phyloP scores from a whole-genome alignment of 129 eudicot genomes.

The Tagetes erecta region DNA sequence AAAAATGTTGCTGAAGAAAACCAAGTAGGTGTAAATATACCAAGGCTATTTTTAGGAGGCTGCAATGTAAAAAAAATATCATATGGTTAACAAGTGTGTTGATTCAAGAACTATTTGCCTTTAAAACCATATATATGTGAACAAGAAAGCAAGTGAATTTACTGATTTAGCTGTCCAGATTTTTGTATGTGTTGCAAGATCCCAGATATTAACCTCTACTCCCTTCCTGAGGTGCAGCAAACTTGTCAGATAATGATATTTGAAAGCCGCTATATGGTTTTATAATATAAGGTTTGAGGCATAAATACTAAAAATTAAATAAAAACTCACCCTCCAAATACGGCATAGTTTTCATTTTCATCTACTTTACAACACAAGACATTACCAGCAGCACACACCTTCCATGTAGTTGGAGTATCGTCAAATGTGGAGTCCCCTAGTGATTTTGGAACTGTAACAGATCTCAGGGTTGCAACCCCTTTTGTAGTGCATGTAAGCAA shows the following conservation, averaged over 20 bases:
- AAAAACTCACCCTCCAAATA: slow-evolving; percentile 88
- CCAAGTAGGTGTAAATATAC: slow-evolving; percentile 87
- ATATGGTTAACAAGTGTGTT: not conserved
- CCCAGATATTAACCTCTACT: slow-evolving; percentile 92
- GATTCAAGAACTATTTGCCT: slow-evolving; percentile 4
- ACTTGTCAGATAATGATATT: slow-evolving; percentile 2
- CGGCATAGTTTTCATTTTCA: slow-evolving; percentile 66
- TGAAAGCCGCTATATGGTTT: not conserved
- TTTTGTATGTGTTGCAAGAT: slow-evolving; percentile 63
- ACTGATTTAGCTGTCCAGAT: slow-evolving; percentile 94
- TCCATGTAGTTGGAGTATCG: slow-evolving; percentile 60
- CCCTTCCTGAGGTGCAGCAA: slow-evolving; percentile 63
- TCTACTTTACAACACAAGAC: slow-evolving; percentile 70
- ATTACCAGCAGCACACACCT: slow-evolving; percentile 69
- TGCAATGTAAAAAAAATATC: slow-evolving; percentile 34
- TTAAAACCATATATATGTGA: not conserved
- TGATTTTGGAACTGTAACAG: slow-evolving; percentile 42
- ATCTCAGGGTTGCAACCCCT: slow-evolving; percentile 60
- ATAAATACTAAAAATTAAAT: not conserved
- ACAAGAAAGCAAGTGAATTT: slow-evolving; percentile 27
- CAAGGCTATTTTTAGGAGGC: slow-evolving; percentile 93
- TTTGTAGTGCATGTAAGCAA: slow-evolving; percentile 80
- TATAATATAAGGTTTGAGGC: not conserved
- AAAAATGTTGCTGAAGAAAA: slow-evolving; percentile 90
- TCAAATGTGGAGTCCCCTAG: slow-evolving; percentile 35